Evolutionary conservation across 768 basidiomycete species (phyloP), one percentile per base, ranked within the genome.

Genomic region (Rhizopogon vinicolor): DNA sequence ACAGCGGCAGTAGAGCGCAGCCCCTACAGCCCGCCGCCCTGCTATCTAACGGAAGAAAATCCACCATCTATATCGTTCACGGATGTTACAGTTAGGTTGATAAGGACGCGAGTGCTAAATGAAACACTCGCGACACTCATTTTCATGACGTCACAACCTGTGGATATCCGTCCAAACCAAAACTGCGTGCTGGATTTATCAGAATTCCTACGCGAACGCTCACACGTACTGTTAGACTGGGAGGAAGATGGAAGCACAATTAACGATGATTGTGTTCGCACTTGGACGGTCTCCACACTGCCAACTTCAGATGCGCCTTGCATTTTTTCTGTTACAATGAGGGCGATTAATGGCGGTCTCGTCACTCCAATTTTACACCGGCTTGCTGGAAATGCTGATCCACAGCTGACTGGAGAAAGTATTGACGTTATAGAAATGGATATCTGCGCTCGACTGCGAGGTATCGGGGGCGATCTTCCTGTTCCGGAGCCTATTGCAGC

Each of bases 261-360:
- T 16, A 83, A 83, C 60, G 84, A 85, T 62, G 83, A 86, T 59
- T 77, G 81, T 49, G 77, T 86, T 13, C 79, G 84, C 10, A 85
- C 84, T 4, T 86, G 83, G 83, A 85, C 84, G 0, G 72, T 85
- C 16, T 84, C 84, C 2, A 46, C 64, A 10, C 60, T 44, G 31
- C 64, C 65, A 16, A 59, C 65, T 2, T 39, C 51, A 7, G 29
- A 49, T 22, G 54, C 58, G 1, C 60, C 60, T 2, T 3, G 44
- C 2, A 55, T 28, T 0, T 78, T 79, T 63, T 65, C 75, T 14
- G 58, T 85, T 9, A 86, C 85, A 16, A 79, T 86, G 72, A 75
- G 82, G 33, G 69, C 77, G 59, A 82, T 83, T 62, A 69, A 70
- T 0, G 76, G 75, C 1, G 85, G 84, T 2, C 67, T 73, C 0